Evolutionary conservation across 352 stramenopile genomes (phyloP), one percentile per base, ranked within the genome.

Genomic region (Phytophthora constricta): DNA sequence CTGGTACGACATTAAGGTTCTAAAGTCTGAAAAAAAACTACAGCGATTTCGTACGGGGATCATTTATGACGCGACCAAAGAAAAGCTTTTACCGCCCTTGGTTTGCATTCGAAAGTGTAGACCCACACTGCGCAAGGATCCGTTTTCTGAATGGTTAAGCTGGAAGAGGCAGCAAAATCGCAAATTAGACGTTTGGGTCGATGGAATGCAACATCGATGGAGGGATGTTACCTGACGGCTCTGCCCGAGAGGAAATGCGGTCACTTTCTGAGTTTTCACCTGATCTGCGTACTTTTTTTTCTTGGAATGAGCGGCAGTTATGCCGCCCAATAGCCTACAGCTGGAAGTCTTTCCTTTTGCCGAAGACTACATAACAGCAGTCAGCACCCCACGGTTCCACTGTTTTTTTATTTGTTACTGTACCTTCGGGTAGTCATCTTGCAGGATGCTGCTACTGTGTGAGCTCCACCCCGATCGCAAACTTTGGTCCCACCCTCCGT

Each of bases 271-370:
- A 37, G 0, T 48, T 65, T 31, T 8, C 20, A n/a, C 56, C 46
- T 25, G 46, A 51, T 13, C 5, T 31, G 7, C 46, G 31, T 7
- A 25, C 45, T n/a, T n/a, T 1, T 47, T 66, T 42, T 54, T 42
- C 27, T 43, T 66, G 41, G 48, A 66, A 10, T 25, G 39, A 11
- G 41, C 20, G 20, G 41, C 20, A 7, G 2, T 54, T 23, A n/a
- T 33, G 4, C 49, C 48, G 4, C 22, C 39, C 0, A 28, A 66
- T 2, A 55, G 13, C 5, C 59, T 55, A 3, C 59, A 60, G 37
- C 34, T 17, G 1, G 26, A 47, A 19, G 33, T 65, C 5, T 65
- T 65, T 58, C 48, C 26, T 7, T 66, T 60, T 20, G 31, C 60
- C 16, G 28, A 66, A 48, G 59, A 26, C 28, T 48, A 59, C 31